Evolutionary conservation across 352 stramenopile genomes (phyloP).

Genomic region (Phytophthora hybrid): DNA sequence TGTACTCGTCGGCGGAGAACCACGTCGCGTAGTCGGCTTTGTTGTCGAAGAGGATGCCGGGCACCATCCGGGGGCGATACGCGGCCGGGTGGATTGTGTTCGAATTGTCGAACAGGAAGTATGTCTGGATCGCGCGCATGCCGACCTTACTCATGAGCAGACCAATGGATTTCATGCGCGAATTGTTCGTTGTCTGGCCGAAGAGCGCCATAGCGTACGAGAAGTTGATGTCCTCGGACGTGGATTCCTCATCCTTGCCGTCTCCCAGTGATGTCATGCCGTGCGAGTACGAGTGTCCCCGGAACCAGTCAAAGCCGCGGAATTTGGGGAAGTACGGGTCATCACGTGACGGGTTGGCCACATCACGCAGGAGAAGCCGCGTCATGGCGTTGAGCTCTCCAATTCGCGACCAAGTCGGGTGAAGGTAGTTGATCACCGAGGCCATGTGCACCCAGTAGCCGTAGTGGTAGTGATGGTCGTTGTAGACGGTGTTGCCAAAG

Average conservation of each 20-base stretch:
- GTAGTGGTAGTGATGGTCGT: slow-evolving; percentile 84
- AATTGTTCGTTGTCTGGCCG: slow-evolving; percentile 48
- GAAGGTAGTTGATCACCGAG: slow-evolving; percentile 74
- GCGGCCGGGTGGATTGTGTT: slow-evolving; percentile 62
- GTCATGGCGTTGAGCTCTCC: slow-evolving; percentile 63
- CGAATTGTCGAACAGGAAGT: slow-evolving; percentile 72
- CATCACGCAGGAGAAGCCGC: slow-evolving; percentile 57
- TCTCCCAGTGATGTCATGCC: slow-evolving; percentile 62
- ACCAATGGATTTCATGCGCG: slow-evolving; percentile 52
- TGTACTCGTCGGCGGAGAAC: slow-evolving; percentile 72
- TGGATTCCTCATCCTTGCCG: slow-evolving; percentile 74
- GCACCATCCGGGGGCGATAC: slow-evolving; percentile 59
- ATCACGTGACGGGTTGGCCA: slow-evolving; percentile 52
- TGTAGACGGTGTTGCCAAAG: slow-evolving; percentile 83
- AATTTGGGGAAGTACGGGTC: slow-evolving; percentile 77
- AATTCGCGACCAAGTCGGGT: slow-evolving; percentile 66
- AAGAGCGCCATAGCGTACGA: slow-evolving; percentile 66
- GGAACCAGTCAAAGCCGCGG: slow-evolving; percentile 75
- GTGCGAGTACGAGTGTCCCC: slow-evolving; percentile 79
- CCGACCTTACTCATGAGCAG: slow-evolving; percentile 69
- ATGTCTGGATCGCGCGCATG: slow-evolving; percentile 62
- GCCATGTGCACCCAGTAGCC: slow-evolving; percentile 78
- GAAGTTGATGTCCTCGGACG: slow-evolving; percentile 77
- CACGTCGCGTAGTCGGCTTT: slow-evolving; percentile 85
- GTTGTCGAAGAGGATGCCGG: slow-evolving; percentile 84